A percentile compares a stretch with the other conserved stretches of the same genome.
These are phyloP conservation scores for Mortierella sp. DNA, from an alignment of 371 early-diverging fungal genomes.

Conservation along the genomic window DNA sequence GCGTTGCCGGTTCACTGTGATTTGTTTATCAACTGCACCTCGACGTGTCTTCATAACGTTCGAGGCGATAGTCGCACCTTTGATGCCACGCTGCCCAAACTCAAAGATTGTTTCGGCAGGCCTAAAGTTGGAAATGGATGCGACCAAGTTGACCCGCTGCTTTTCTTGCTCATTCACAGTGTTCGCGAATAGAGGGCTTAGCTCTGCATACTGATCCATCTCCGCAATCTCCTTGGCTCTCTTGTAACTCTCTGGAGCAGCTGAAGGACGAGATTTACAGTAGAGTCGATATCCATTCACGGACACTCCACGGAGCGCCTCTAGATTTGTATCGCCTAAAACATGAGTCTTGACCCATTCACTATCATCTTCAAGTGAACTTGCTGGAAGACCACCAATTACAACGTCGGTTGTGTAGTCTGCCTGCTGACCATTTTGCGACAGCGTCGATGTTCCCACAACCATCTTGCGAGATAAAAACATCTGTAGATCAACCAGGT, in stretches of 20 bases:
- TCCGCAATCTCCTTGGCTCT: conserved; percentile 85
- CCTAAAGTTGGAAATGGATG: conserved; percentile 80
- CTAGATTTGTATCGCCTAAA: conserved; percentile 68
- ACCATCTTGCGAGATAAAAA: conserved; percentile 85
- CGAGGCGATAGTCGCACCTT: conserved; percentile 75
- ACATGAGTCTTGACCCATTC: conserved; percentile 78
- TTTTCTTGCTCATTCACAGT: conserved; percentile 60
- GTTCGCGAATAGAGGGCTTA: conserved; percentile 79
- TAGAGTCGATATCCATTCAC: conserved; percentile 91
- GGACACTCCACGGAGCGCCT: conserved; percentile 72
- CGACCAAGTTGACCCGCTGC: conserved; percentile 73
- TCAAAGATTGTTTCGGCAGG: conserved; percentile 95
- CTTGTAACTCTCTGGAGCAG: conserved; percentile 85
- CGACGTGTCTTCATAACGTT: conserved; percentile 86
- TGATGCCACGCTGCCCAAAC: conserved; percentile 83
- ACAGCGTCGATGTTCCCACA: conserved; percentile 54
- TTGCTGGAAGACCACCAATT: conserved; percentile 80
- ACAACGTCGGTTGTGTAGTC: conserved; percentile 89
- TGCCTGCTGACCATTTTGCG: conserved; percentile 36
- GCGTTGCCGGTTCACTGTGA: conserved; percentile 59
- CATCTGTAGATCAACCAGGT: conserved; percentile 91
- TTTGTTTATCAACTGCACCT: conserved; percentile 65
- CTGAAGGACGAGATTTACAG: conserved; percentile 81
- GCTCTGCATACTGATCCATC: conserved; percentile 65
- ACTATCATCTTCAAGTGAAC: conserved; percentile 71